These are phyloP conservation scores for Pterocarpus macrocarpus DNA, from an alignment of 306 rosid genomes.

Conservation along the genomic window DNA sequence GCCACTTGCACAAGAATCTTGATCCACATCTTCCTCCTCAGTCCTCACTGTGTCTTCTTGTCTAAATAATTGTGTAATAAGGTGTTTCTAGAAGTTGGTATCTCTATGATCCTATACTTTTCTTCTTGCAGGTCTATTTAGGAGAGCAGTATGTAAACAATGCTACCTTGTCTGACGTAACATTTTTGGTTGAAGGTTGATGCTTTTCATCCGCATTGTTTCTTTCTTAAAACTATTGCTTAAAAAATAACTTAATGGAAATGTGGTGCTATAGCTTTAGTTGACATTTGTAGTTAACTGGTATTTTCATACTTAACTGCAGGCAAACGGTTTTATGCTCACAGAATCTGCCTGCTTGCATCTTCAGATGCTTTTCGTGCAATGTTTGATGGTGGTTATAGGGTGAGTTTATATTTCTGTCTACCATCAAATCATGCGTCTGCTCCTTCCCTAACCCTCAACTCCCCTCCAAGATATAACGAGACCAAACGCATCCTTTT, in stretches of 20 bases:
- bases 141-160: slow-evolving; percentile 91
- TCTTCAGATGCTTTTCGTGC: slow-evolving; percentile 98
- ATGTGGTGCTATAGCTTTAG: slow-evolving; percentile 7
- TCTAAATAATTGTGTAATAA: background rate
- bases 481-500: background rate
- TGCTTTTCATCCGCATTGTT: slow-evolving; percentile 17
- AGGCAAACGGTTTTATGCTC: slow-evolving; percentile 94
- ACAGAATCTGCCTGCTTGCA: slow-evolving; percentile 93
- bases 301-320: slow-evolving; percentile 39
- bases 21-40: background rate
- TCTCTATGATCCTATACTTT: slow-evolving; percentile 20
- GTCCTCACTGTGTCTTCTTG: background rate
- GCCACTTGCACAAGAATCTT: slow-evolving; percentile 20
- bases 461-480: background rate
- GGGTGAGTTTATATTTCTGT: slow-evolving; percentile 60
- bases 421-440: background rate
- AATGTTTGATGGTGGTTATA: slow-evolving; percentile 96
- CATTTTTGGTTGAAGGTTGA: slow-evolving; percentile 88
- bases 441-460: background rate
- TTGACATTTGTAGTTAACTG: slow-evolving; percentile 21
- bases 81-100: slow-evolving; percentile 2
- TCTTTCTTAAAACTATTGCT: slow-evolving; percentile 4
- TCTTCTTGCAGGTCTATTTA: slow-evolving; percentile 77
- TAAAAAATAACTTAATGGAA: slow-evolving; percentile 3
- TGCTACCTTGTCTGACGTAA: slow-evolving; percentile 74